These are phyloP conservation scores for Simmondsia chinensis DNA, from an alignment of 148 eudicot genomes.

Conservation along the genomic window DNA sequence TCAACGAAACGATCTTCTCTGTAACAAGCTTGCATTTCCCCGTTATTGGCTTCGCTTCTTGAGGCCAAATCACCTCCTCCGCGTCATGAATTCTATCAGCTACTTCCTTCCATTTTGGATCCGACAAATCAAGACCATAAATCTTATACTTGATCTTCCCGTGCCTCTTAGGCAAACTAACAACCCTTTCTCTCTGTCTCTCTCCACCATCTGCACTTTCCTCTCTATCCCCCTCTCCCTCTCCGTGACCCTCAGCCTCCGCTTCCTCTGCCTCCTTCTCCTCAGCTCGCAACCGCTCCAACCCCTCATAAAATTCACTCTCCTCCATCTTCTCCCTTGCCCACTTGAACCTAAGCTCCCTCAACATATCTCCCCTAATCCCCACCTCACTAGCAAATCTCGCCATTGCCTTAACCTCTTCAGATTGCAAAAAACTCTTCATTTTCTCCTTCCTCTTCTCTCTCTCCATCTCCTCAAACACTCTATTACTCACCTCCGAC, in stretches of 20 bases:
- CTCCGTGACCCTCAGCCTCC: conserved; percentile 7
- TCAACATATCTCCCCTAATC: conserved; percentile 82
- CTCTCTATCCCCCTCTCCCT: conserved; percentile 12
- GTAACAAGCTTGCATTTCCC: conserved; percentile 70
- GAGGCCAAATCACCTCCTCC: conserved; percentile 48
- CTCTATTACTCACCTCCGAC: conserved; percentile 60
- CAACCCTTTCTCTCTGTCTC: conserved; percentile 16
- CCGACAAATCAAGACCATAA: conserved; percentile 90
- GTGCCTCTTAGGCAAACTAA: conserved; percentile 69
- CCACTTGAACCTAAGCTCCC: conserved; percentile 91
- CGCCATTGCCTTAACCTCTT: conserved; percentile 63
- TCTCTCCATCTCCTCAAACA: conserved; percentile 69
- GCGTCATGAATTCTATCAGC: conserved; percentile 66
- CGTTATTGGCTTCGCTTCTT: conserved; percentile 60
- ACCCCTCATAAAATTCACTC: too few species aligned
- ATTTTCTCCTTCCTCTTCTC: conserved; percentile 68
- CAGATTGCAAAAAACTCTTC: conserved; percentile 60
- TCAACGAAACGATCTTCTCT: conserved; percentile 49
- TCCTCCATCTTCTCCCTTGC: conserved; percentile 40
- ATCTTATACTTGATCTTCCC: conserved; percentile 82
- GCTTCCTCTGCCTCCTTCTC: conserved; percentile 8
- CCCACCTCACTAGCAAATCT: conserved; percentile 90
- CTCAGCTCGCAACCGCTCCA: conserved; percentile 8
- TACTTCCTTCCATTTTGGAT: conserved; percentile 68
- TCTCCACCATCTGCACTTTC: conserved; percentile 13